These are phyloP conservation scores for Geopyxis carbonaria DNA, from an alignment of 495 filamentous ascomycete genomes.

Conservation along the genomic window DNA sequence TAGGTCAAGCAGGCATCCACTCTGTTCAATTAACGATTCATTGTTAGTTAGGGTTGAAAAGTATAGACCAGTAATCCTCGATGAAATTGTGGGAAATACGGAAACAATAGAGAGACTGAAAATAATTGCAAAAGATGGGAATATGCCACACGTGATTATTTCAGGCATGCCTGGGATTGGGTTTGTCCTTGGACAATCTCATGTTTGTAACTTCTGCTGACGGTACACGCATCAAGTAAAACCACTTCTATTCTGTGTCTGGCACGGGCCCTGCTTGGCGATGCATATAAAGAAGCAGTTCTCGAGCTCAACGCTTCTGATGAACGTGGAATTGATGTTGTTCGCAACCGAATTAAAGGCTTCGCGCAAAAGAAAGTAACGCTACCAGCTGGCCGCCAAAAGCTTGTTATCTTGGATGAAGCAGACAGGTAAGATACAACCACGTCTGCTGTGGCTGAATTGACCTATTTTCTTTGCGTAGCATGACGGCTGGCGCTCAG, in stretches of 20 bases:
- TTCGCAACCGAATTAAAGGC: slow-evolving; percentile 95
- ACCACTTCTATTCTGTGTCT: slow-evolving; percentile 92
- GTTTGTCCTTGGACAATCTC: slow-evolving; percentile 16
- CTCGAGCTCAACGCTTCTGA: slow-evolving; percentile 92
- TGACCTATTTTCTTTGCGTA: slow-evolving; percentile 20
- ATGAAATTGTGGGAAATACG: slow-evolving; percentile 93
- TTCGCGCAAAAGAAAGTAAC: slow-evolving; percentile 99
- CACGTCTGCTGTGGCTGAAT: too few relatives aligned
- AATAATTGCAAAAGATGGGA: slow-evolving; percentile 97
- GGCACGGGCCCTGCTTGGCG: slow-evolving; percentile 76
- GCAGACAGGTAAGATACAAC: slow-evolving; percentile 50
- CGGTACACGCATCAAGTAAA: slow-evolving; percentile 47
- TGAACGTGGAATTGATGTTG: slow-evolving; percentile 94
- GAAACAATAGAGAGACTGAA: slow-evolving; percentile 96
- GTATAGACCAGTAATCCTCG: slow-evolving; percentile 82
- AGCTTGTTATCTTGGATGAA: slow-evolving; percentile 94
- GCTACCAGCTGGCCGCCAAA: slow-evolving; percentile 74
- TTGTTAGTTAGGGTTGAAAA: slow-evolving; percentile 71
- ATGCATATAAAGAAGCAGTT: slow-evolving; percentile 94
- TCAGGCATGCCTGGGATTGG: slow-evolving; percentile 98
- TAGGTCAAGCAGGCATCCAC: slow-evolving; percentile 26
- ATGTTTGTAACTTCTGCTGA: not conserved
- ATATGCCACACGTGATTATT: slow-evolving; percentile 99
- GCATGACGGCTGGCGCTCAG: slow-evolving; percentile 92
- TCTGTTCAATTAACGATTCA: slow-evolving; percentile 11